A percentile compares a stretch with the other conserved stretches of the same genome.
phyloP scores from a whole-genome alignment of 257 asterid genomes.

The Solanum piurae region DNA sequence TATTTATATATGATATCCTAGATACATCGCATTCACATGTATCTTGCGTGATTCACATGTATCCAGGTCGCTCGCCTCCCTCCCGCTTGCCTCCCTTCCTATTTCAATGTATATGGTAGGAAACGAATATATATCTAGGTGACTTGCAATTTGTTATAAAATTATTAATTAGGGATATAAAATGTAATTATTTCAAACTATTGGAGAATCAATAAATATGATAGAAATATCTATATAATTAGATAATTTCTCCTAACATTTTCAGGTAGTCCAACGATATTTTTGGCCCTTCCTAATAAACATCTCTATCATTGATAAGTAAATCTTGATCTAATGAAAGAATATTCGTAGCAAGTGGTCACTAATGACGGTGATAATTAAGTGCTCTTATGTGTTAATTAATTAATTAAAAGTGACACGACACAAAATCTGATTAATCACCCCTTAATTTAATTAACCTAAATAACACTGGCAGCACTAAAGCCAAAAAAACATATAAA shows the following conservation, averaged over 20 bases:
- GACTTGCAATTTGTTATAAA: not conserved
- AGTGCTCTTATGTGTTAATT: not conserved
- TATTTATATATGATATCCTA: too few species aligned
- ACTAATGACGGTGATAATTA: not conserved
- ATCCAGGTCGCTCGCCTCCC: not conserved
- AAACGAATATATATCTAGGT: not conserved
- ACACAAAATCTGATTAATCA: not conserved
- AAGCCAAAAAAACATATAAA: not conserved
- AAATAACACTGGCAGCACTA: not conserved
- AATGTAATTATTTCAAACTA: too few species aligned
- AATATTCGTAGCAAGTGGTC: not conserved
- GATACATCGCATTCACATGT: not conserved
- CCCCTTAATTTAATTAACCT: not conserved
- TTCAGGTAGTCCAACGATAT: not conserved
- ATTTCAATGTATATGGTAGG: not conserved
- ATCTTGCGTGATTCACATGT: not conserved
- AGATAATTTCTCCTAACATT: not conserved
- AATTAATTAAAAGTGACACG: not conserved
- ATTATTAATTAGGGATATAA: too few species aligned
- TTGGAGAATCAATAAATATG: not conserved
- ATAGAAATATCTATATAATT: not conserved
- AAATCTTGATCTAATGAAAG: not conserved
- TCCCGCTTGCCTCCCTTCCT: not conserved
- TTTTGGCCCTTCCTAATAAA: not conserved
- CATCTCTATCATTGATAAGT: not conserved